Base-by-base conservation (phyloP, 768 basidiomycete species). In the Russula griseocarnosa region DNA sequence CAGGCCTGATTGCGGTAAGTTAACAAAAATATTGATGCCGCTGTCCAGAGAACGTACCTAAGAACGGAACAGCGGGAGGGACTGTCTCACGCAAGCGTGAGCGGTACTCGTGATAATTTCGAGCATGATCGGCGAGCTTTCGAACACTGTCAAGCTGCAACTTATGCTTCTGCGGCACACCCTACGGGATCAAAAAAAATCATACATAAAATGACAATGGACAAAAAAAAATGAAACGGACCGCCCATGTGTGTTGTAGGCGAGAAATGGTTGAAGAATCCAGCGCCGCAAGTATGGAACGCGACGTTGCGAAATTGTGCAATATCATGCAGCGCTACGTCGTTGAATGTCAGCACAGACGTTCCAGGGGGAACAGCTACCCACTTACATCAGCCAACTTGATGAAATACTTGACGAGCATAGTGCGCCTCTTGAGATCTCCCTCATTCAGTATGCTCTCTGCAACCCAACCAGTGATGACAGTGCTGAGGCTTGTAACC, bases 181-280 rank as follows among this genome's bases (percentile, higher is more conserved):
- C 86, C 93, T 94, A 68, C 47, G 47, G 67, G 50, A 47, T 34
- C n/a, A n/a, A 55, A 66, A 3, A 6, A 3, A 6, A 46, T 20
- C 1, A 61, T 55, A 20, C 55, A 50, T 18, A 32, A 36, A 61
- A 40, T 18, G 34, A 26, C 50, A 40, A 22, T 36, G 20, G 22
- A 22, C 50, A 24, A 7, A 8, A 47, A 1, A 20, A 61, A 55
- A 24, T 11, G n/a, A 11, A 11, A 80, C 90, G 75, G 72, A 94
- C 94, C 70, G 83, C 80, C 96, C 96, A 98, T 0, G 96, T 98
- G 76, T 94, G 93, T 69, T 87, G 86, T 51, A 99, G 77, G 61
- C 97, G 83, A 26, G 93, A 84, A 68, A 99, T 95, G 1, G 93
- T 97, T 20, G 94, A 96, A 18, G 93, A 96, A 73, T 98, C 96